These are phyloP conservation scores for Gossypium mustelinum DNA, from an alignment of 345 rosid genomes.

Conservation along the genomic window DNA sequence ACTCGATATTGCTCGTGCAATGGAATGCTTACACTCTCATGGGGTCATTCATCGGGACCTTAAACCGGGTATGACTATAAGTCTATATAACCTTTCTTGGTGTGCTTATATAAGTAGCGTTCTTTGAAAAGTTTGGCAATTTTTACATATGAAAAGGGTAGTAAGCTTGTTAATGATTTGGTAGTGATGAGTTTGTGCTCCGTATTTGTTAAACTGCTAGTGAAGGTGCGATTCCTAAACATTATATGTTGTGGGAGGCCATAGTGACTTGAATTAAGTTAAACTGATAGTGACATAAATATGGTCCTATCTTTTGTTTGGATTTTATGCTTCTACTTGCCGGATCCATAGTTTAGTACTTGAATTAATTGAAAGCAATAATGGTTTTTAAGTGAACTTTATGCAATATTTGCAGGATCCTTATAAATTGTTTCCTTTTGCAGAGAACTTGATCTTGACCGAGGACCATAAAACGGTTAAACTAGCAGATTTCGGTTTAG, in stretches of 20 bases:
- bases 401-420: constrained; percentile 5
- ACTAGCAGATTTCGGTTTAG: constrained; percentile 97
- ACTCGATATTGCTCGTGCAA: constrained; percentile 97
- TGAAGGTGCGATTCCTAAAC: not conserved
- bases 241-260: too few species aligned
- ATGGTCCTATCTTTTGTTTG: not conserved
- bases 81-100: not conserved
- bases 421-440: constrained; percentile 22
- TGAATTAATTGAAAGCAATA: too few species aligned
- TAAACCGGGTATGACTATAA: constrained; percentile 68
- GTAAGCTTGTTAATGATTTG: not conserved
- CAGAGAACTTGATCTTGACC: constrained; percentile 91
- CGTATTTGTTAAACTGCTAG: not conserved
- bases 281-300: not conserved
- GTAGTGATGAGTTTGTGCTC: not conserved
- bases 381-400: not conserved
- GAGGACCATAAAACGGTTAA: constrained; percentile 82
- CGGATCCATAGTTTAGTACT: not conserved
- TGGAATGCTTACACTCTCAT: constrained; percentile 94
- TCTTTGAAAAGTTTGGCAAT: not conserved
- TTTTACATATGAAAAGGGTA: not conserved
- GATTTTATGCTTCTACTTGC: not conserved
- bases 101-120: not conserved
- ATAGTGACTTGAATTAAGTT: not conserved
- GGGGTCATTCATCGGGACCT: constrained; percentile 97